Percentiles rank a stretch among this genome's conserved stretches.
These are phyloP conservation scores for Megacollybia marginata DNA, from an alignment of 768 basidiomycete species.

Conservation along the genomic window DNA sequence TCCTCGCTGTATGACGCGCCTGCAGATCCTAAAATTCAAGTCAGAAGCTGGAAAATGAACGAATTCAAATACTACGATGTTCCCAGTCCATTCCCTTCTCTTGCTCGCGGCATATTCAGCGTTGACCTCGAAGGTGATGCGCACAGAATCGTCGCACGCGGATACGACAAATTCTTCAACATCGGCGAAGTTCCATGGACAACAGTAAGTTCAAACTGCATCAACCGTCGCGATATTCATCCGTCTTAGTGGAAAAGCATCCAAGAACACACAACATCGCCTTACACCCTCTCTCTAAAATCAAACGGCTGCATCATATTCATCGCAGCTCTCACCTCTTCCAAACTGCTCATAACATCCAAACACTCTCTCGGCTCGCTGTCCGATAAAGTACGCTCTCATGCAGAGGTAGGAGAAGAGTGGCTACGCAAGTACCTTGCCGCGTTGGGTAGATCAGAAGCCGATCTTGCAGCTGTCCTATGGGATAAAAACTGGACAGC, in stretches of 20 bases:
- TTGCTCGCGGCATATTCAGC: conserved; percentile 90
- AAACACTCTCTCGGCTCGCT: conserved; percentile 82
- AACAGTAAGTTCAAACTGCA: conserved; percentile 43
- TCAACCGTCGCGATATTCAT: background rate
- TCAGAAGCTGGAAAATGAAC: conserved; percentile 96
- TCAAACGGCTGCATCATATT: conserved; percentile 98
- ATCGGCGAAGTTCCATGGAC: conserved; percentile 96
- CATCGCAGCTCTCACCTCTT: conserved; percentile 73
- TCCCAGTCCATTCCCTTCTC: conserved; percentile 88
- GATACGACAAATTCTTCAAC: conserved; percentile 99
- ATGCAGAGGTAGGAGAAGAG: conserved; percentile 75
- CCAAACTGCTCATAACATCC: conserved; percentile 77
- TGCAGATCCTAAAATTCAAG: conserved; percentile 40
- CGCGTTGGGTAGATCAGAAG: conserved; percentile 56
- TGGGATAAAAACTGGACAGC: conserved; percentile 87
- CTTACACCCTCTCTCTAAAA: conserved; percentile 86
- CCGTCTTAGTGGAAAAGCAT: conserved; percentile 64
- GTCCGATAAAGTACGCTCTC: conserved; percentile 35
- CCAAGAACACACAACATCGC: conserved; percentile 58
- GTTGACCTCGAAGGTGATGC: conserved; percentile 15
- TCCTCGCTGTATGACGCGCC: conserved; percentile 51
- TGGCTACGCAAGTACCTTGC: conserved; percentile 75
- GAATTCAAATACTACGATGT: conserved; percentile 91
- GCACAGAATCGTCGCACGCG: conserved; percentile 72
- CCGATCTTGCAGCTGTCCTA: conserved; percentile 63